These are phyloP conservation scores for Phytophthora megakarya DNA, from an alignment of 352 stramenopile genomes.

Conservation along the genomic window DNA sequence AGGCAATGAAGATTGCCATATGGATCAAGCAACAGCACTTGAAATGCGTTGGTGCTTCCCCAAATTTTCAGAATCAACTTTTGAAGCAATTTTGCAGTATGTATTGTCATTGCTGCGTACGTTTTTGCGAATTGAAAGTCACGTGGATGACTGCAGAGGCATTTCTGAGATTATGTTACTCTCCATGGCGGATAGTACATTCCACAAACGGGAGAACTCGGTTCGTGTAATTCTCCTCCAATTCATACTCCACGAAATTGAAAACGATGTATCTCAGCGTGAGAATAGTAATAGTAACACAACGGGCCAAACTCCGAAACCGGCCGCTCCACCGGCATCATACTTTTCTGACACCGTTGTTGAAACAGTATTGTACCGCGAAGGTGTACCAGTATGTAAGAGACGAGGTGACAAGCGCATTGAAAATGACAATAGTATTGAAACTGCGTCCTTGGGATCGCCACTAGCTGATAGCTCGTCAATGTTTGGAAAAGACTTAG, in stretches of 20 bases:
- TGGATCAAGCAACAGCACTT: conserved; percentile 34
- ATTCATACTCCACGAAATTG: conserved; percentile 61
- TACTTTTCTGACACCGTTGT: conserved; percentile 43
- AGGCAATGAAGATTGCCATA: conserved; percentile 42
- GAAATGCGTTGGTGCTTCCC: conserved; percentile 64
- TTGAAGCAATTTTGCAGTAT: conserved; percentile 57
- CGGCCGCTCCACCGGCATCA: neutral
- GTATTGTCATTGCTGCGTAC: conserved; percentile 45
- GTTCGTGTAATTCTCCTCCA: conserved; percentile 54
- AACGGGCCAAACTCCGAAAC: neutral
- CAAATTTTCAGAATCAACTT: conserved; percentile 38
- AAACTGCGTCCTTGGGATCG: conserved; percentile 19
- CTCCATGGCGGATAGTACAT: conserved; percentile 43
- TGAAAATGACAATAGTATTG: conserved; percentile 20
- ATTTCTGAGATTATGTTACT: conserved; percentile 57
- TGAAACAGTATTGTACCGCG: conserved; percentile 46
- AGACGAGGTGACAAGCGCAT: conserved; percentile 46
- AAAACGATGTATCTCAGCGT: conserved; percentile 34
- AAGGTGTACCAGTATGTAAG: conserved; percentile 14
- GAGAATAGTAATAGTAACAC: neutral
- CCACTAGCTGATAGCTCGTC: conserved; percentile 13
- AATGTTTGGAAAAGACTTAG: conserved; percentile 6
- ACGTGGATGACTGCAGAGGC: conserved; percentile 52
- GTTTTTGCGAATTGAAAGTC: conserved; percentile 64
- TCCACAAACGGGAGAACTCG: conserved; percentile 34